Conservation (phyloP, 148 eudicot species). For the Linanthus parryae region DNA sequence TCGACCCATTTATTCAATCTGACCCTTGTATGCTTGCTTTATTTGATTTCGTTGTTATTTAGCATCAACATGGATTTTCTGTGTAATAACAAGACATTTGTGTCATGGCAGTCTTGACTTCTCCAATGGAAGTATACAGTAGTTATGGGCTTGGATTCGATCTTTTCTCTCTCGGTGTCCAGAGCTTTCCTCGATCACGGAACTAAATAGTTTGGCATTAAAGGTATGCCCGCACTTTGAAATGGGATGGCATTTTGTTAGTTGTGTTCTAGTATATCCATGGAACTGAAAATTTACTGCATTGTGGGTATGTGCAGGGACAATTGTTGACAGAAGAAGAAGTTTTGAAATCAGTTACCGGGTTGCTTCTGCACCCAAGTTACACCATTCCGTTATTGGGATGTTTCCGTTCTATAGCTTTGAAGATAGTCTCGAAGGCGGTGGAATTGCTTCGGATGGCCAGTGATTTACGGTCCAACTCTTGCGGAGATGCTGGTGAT, state of each 20-base stretch:
- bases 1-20: too few relatives aligned
- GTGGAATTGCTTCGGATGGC: slow-evolving; percentile 46
- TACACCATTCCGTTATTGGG: slow-evolving; percentile 82
- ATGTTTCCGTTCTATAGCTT: slow-evolving; percentile 66
- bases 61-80: too few relatives aligned
- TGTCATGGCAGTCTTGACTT: too few relatives aligned
- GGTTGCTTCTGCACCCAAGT: slow-evolving; percentile 54
- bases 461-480: slow-evolving; percentile 35
- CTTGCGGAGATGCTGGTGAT: slow-evolving; percentile 21
- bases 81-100: too few relatives aligned
- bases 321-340: slow-evolving; percentile 47
- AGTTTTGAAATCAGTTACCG: slow-evolving; percentile 50
- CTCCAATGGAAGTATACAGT: slow-evolving; percentile 34
- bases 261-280: too few relatives aligned
- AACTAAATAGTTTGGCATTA: slow-evolving; percentile 33
- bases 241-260: neutral
- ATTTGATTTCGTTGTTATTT: too few relatives aligned
- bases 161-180: slow-evolving; percentile 63
- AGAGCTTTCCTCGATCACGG: slow-evolving; percentile 32
- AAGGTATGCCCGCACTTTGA: neutral
- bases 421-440: slow-evolving; percentile 46
- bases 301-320: slow-evolving; percentile 41
- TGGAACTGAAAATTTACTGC: neutral
- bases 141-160: slow-evolving; percentile 40
- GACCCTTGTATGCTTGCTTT: too few relatives aligned